These are phyloP conservation scores for Fusarium praegraminearum DNA, from an alignment of 2,329 filamentous ascomycete genomes.

Conservation along the genomic window DNA sequence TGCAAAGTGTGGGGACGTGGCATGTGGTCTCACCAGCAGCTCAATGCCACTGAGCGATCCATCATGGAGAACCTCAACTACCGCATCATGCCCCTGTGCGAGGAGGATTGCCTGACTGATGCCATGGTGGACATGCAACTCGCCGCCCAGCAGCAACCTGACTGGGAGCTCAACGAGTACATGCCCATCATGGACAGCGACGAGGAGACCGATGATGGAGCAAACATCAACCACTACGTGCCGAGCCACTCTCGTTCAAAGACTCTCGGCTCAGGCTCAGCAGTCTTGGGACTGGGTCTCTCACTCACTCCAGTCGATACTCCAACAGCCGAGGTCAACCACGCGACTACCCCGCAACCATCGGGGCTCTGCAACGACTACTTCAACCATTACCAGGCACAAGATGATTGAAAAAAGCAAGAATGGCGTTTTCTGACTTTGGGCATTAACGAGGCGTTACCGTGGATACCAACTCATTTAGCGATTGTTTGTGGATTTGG, in stretches of 20 bases:
- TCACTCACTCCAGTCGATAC: slow-evolving; percentile 47
- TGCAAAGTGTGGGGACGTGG: slow-evolving; percentile 64
- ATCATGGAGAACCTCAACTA: slow-evolving; percentile 74
- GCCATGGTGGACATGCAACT: slow-evolving; percentile 74
- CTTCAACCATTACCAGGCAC: slow-evolving; percentile 43
- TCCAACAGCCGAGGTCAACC: slow-evolving; percentile 33
- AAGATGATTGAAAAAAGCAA: slow-evolving; percentile 28
- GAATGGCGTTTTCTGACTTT: slow-evolving; percentile 41
- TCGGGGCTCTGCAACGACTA: slow-evolving; percentile 41
- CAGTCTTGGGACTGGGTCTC: slow-evolving; percentile 42
- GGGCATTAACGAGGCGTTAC: slow-evolving; percentile 33
- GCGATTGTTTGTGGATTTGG: slow-evolving; percentile 37
- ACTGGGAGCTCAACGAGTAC: slow-evolving; percentile 46
- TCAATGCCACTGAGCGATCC: slow-evolving; percentile 72
- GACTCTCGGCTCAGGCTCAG: slow-evolving; percentile 48
- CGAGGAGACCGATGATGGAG: slow-evolving; percentile 45
- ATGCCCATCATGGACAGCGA: slow-evolving; percentile 50
- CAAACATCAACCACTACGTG: slow-evolving; percentile 42
- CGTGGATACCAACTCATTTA: slow-evolving; percentile 41
- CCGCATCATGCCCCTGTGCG: slow-evolving; percentile 70
- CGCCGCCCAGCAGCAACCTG: slow-evolving; percentile 57
- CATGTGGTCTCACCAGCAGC: slow-evolving; percentile 70
- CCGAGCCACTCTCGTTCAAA: slow-evolving; percentile 53
- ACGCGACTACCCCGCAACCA: slow-evolving; percentile 38
- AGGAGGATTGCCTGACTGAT: slow-evolving; percentile 67